These are phyloP conservation scores for Daedaleopsis nitida DNA, from an alignment of 768 basidiomycete species.

Conservation along the genomic window DNA sequence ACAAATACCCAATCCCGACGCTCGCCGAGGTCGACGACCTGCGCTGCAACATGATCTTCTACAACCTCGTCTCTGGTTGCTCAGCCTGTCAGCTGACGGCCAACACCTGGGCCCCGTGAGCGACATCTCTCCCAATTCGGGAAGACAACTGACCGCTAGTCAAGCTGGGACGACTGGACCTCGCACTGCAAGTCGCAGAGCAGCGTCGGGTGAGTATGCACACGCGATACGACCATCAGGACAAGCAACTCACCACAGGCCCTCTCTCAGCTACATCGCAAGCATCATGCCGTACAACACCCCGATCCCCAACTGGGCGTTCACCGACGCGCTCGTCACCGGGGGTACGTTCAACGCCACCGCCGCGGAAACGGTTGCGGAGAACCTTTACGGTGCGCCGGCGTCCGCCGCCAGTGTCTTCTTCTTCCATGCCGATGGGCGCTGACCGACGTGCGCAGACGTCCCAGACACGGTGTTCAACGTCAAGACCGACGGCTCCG, in stretches of 20 bases:
- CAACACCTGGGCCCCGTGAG: neutral
- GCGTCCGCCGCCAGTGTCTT: neutral
- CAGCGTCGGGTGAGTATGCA: neutral
- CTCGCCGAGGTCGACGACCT: neutral
- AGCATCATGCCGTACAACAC: neutral
- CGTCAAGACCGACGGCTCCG: neutral
- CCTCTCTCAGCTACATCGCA: neutral
- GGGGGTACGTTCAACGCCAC: neutral
- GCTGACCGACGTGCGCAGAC: neutral
- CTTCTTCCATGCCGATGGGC: neutral
- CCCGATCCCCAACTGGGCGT: neutral
- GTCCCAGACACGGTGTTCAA: neutral
- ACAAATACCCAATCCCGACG: neutral
- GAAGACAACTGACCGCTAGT: neutral
- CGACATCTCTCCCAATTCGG: neutral
- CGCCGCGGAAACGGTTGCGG: neutral
- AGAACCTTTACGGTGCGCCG: neutral
- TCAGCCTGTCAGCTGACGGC: neutral
- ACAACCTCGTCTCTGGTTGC: neutral
- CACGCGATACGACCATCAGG: neutral
- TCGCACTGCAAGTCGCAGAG: constrained; percentile 1
- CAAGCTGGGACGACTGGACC: neutral
- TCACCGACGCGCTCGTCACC: neutral
- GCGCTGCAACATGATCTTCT: constrained; percentile 1
- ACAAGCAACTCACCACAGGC: neutral